These are phyloP conservation scores for Telfairia occidentalis DNA, from an alignment of 331 rosid genomes.

Conservation along the genomic window DNA sequence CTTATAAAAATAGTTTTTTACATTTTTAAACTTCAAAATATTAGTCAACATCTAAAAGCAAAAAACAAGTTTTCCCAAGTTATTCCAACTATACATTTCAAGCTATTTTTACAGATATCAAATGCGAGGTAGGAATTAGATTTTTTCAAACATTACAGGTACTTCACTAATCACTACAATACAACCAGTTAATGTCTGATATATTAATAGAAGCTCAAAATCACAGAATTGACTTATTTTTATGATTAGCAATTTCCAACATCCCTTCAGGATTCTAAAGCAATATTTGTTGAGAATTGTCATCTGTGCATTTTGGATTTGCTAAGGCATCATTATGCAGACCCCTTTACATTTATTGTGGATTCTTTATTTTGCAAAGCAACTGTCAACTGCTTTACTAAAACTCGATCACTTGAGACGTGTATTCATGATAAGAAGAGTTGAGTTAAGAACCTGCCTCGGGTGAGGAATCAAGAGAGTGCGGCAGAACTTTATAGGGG, in stretches of 20 bases:
- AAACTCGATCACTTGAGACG: not conserved
- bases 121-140: not conserved
- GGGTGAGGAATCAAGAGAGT: constrained; percentile 25
- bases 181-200: not conserved
- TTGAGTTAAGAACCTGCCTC: not conserved
- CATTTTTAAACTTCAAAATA: no score
- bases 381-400: not conserved
- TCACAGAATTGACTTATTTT: not conserved
- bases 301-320: not conserved
- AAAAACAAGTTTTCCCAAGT: no score
- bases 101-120: not conserved
- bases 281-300: not conserved
- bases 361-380: not conserved
- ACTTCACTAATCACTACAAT: not conserved
- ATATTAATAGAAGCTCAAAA: not conserved
- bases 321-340: not conserved
- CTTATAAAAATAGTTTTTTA: not conserved
- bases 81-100: not conserved
- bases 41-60: no score
- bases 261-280: not conserved
- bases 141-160: not conserved
- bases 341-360: not conserved
- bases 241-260: not conserved
- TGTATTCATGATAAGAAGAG: not conserved
- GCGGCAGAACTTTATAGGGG: constrained; percentile 91